Conservation (phyloP, 768 basidiomycete genomes). For the Tulasnella sp. region DNA sequence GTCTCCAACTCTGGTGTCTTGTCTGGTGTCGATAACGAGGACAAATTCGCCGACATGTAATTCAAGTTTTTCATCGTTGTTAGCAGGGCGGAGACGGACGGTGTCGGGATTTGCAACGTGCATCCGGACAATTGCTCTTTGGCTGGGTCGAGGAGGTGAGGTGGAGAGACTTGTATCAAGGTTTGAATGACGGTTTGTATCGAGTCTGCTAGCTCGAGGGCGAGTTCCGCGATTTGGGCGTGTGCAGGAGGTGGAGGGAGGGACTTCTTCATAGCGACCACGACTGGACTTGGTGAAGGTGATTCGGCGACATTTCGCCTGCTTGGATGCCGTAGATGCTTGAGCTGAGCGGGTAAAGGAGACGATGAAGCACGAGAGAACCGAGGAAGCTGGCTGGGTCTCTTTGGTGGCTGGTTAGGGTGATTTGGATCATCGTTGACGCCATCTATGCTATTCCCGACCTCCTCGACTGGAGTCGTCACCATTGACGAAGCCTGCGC, state of each 20-base stretch:
- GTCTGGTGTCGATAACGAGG: constrained; percentile 24
- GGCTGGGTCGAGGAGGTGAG: constrained; percentile 83
- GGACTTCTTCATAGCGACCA: constrained; percentile 8
- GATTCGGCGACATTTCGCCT: not conserved
- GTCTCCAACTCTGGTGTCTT: not conserved
- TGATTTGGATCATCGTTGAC: not conserved
- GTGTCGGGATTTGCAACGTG: constrained; percentile 75
- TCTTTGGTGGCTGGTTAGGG: not conserved
- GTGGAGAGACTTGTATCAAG: constrained; percentile 80
- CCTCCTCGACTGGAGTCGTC: not conserved
- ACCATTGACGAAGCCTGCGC: not conserved
- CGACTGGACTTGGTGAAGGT: not conserved
- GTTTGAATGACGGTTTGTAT: constrained; percentile 88
- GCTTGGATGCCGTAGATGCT: constrained; percentile 62
- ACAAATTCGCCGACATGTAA: constrained; percentile 83
- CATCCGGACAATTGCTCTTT: constrained; percentile 92
- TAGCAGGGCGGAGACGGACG: constrained; percentile 81
- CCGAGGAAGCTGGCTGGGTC: constrained; percentile 38
- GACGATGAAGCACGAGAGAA: constrained; percentile 70
- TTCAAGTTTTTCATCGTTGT: constrained; percentile 91
- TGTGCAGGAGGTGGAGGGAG: constrained; percentile 28
- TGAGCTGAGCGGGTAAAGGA: constrained; percentile 73
- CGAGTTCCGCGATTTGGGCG: constrained; percentile 56
- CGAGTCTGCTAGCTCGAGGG: constrained; percentile 82
- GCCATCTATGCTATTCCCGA: not conserved